Base-by-base conservation (phyloP, 208 protist genomes). In the Leishmania tarentolae region DNA sequence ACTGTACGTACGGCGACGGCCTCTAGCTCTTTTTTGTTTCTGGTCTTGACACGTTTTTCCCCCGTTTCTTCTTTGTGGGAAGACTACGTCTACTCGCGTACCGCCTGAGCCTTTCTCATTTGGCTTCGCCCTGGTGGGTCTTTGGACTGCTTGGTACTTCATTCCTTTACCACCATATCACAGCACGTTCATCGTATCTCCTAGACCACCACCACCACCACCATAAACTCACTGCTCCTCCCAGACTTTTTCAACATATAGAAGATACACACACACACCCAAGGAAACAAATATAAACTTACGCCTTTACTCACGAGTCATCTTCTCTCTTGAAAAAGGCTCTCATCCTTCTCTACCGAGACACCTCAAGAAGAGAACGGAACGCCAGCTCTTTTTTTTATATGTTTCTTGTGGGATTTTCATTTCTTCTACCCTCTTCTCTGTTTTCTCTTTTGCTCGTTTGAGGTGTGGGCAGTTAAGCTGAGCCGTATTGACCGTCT, bases 1-100 rank as follows among this genome's bases (percentile, higher is more conserved):
- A 35, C 68, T 35, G 68, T 73, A 78, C 35, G 37, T 57, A n/a
- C 78, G 52, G 21, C 71, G 21, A 37, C n/a, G 65, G 35, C 59
- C 42, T 76, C 72, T 57, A 59, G 24, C 42, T 50, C 31, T 70
- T 37, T 46, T 52, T 44, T 42, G 8, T 57, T 63, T 3, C 44
- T 73, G 40, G 3, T 47, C 68, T 47, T 73, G 19, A 19, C 68
- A 7, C 42, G 11, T 13, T 15, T 5, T 31, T 44, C 46, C 28
- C 21, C n/a, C 65, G 37, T 24, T 8, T 42, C 40, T n/a, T 2
- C 37, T n/a, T 44, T 46, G 47, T 50, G 44, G 40, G 44, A 47
- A 31, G 28, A 35, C 42, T 52, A 53, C 68, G 42, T 24, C 40
- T 35, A 5, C 44, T 50, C 59, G n/a, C n/a, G 17, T 63, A 63